A percentile compares a stretch with the other conserved stretches of the same genome.
Evolutionary conservation across 2,329 filamentous ascomycete genomes (phyloP).

Genomic region (Fusarium beomiforme): DNA sequence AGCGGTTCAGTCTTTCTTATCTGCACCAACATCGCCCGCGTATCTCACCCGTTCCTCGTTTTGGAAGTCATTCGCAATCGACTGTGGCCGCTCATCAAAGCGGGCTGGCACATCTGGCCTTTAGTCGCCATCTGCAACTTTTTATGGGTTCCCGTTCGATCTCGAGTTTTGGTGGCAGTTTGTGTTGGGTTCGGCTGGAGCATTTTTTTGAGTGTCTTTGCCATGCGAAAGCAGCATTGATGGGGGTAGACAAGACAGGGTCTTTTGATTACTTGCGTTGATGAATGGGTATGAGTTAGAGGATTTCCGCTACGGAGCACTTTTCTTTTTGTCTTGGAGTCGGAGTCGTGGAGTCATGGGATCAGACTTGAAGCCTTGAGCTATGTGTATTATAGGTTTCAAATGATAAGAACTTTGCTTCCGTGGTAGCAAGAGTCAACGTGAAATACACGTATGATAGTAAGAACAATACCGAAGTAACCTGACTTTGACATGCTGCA

Average conservation of each 20-base stretch:
- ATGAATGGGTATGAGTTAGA: conserved; percentile 1
- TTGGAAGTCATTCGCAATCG: conserved; percentile 42
- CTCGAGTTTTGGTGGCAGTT: conserved; percentile 49
- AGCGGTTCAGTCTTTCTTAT: conserved; percentile 49
- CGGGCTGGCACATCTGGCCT: conserved; percentile 52
- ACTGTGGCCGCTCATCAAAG: conserved; percentile 46
- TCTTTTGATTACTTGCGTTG: background rate
- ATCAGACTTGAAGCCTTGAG: background rate
- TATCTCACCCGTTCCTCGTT: conserved; percentile 39
- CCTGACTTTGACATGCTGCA: too few species aligned
- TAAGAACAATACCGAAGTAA: background rate
- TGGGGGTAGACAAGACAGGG: background rate
- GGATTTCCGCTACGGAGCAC: conserved; percentile 3
- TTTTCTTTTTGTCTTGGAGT: conserved; percentile 22
- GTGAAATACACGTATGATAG: too few species aligned
- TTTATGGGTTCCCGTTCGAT: conserved; percentile 50
- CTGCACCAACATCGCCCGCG: conserved; percentile 49
- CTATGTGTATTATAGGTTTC: background rate
- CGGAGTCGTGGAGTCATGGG: background rate
- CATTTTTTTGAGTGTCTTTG: conserved; percentile 50
- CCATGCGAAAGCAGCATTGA: conserved; percentile 36
- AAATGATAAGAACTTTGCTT: background rate
- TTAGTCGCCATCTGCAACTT: conserved; percentile 50
- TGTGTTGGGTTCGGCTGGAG: conserved; percentile 52
- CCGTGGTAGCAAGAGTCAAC: too few species aligned